A percentile compares a stretch with the other conserved stretches of the same genome.
Evolutionary conservation across 106 monocot species (phyloP).

Genomic region (Dioscorea alata): DNA sequence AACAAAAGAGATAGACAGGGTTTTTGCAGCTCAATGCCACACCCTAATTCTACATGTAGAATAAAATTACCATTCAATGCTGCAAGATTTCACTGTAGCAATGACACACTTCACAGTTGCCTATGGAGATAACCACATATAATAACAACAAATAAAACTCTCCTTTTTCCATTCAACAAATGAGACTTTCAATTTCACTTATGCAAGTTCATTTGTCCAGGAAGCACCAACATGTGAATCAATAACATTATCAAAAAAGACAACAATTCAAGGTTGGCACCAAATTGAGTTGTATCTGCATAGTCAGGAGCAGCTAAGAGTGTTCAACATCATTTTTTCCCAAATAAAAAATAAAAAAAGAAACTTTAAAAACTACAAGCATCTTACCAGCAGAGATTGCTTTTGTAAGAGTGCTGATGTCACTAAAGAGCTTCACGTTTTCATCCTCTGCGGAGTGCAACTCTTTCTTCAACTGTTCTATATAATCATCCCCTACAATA

Average conservation of each 20-base stretch:
- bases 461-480: slow-evolving; percentile 30
- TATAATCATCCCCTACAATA: slow-evolving; percentile 16
- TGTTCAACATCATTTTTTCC: too few species aligned
- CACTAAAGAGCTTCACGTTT: slow-evolving; percentile 15
- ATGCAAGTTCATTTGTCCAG: too few species aligned
- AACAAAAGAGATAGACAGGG: too few species aligned
- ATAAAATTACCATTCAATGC: too few species aligned
- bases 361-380: background rate
- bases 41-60: too few species aligned
- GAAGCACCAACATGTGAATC: slow-evolving; percentile 12
- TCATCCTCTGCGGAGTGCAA: slow-evolving; percentile 16
- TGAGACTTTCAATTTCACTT: too few species aligned
- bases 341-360: background rate
- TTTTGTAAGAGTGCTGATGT: slow-evolving; percentile 13
- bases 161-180: too few species aligned
- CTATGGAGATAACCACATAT: too few species aligned
- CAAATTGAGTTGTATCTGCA: slow-evolving; percentile 14
- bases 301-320: background rate
- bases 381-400: slow-evolving; percentile 5
- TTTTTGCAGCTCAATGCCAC: too few species aligned
- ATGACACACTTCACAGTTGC: too few species aligned
- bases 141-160: too few species aligned
- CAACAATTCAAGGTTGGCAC: slow-evolving; percentile 18
- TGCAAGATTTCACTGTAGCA: too few species aligned
- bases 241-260: slow-evolving; percentile 7